These are phyloP conservation scores for Spizellomyces punctatus DNA, from an alignment of 192 early-diverging fungal species.

Conservation along the genomic window DNA sequence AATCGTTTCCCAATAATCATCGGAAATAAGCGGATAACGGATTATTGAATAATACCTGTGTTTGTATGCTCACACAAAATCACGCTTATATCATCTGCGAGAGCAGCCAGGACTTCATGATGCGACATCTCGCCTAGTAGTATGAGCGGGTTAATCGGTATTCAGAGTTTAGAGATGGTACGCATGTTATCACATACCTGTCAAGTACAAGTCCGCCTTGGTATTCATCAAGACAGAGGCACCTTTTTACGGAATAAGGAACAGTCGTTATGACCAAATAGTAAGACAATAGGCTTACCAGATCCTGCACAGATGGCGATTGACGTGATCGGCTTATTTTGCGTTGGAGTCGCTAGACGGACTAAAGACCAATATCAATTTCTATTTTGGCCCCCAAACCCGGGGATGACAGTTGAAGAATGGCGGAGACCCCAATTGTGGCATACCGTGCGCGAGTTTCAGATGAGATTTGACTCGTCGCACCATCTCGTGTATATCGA, in stretches of 20 bases:
- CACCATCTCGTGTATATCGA: constrained; percentile 55
- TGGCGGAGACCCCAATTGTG: no score
- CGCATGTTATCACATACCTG: constrained; percentile 45
- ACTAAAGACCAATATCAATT: constrained; percentile 45
- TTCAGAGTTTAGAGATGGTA: no score
- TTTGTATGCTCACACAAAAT: constrained; percentile 92
- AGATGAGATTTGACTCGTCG: constrained; percentile 65
- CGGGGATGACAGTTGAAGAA: background rate
- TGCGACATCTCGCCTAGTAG: constrained; percentile 85
- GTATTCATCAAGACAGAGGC: constrained; percentile 60
- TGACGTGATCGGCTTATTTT: constrained; percentile 54
- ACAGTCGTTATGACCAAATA: background rate
- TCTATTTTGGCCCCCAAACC: constrained; percentile 3
- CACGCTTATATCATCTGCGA: constrained; percentile 63
- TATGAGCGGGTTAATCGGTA: no score
- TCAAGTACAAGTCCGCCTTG: constrained; percentile 80
- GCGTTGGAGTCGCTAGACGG: constrained; percentile 69
- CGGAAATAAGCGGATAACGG: background rate
- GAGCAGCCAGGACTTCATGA: constrained; percentile 87
- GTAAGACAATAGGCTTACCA: constrained; percentile 35
- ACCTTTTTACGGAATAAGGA: constrained; percentile 41
- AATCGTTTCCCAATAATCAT: background rate
- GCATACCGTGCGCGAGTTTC: constrained; percentile 59
- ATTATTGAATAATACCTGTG: constrained; percentile 40
- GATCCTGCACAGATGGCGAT: constrained; percentile 95